A percentile compares a stretch with the other conserved stretches of the same genome.
phyloP scores from a whole-genome alignment of 306 rosid genomes.

The Rosa rugosa region DNA sequence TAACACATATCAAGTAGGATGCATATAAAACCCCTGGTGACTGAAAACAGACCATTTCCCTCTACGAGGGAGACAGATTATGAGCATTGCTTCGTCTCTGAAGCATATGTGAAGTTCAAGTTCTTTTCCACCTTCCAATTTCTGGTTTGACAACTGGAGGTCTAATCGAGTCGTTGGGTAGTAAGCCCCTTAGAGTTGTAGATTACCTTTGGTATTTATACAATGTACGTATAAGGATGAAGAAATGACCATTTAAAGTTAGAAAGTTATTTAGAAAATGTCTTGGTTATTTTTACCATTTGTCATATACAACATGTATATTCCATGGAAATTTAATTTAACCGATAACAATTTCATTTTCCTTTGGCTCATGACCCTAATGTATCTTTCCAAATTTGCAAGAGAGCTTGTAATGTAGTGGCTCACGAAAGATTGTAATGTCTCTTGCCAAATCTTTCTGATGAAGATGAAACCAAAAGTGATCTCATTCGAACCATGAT shows the following conservation, averaged over 20 bases:
- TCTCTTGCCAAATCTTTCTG: not conserved
- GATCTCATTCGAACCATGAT: not conserved
- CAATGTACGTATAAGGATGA: not conserved
- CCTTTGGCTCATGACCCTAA: not conserved
- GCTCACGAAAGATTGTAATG: not conserved
- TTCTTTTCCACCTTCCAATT: not conserved
- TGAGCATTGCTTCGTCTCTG: not conserved
- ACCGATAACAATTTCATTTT: not conserved
- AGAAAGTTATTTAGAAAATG: not conserved
- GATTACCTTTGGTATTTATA: not conserved
- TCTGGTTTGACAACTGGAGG: not conserved
- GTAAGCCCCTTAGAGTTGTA: not conserved
- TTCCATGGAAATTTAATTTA: not conserved
- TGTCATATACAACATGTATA: not conserved
- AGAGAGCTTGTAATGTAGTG: not conserved
- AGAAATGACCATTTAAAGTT: not conserved
- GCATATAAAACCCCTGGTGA: not conserved
- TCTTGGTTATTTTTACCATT: not conserved
- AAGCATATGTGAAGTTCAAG: not conserved
- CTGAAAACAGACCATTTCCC: not conserved
- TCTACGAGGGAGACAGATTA: not conserved
- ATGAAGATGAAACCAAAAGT: not conserved
- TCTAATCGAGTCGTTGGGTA: no score
- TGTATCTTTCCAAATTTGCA: not conserved
- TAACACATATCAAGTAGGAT: not conserved